phyloP scores from a whole-genome alignment of 495 filamentous ascomycete genomes.

The Hypoxylon rickii region DNA sequence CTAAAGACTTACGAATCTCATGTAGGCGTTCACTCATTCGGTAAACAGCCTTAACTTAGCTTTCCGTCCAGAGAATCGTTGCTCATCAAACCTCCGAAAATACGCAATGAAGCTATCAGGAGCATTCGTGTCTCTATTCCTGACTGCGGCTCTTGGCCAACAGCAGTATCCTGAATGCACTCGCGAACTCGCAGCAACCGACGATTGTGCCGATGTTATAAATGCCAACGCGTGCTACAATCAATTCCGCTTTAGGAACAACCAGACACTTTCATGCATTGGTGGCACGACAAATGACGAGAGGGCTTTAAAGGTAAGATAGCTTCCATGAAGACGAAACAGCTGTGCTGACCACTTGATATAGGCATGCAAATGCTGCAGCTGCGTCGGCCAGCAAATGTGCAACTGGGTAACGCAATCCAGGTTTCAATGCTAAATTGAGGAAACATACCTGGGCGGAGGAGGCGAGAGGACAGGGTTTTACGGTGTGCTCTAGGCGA shows the following conservation, averaged over 20 bases:
- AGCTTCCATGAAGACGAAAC: not conserved
- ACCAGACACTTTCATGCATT: slow-evolving; percentile 47
- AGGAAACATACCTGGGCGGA: too few species aligned
- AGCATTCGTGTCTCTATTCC: slow-evolving; percentile 30
- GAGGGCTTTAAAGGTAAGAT: slow-evolving; percentile 38
- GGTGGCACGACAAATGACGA: slow-evolving; percentile 43
- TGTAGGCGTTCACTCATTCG: not conserved
- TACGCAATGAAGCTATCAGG: slow-evolving; percentile 38
- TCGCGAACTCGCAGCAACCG: slow-evolving; percentile 38
- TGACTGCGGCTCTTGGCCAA: slow-evolving; percentile 35
- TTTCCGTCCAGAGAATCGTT: not conserved
- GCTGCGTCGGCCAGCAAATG: slow-evolving; percentile 42
- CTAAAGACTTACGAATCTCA: slow-evolving; percentile 23
- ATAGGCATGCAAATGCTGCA: slow-evolving; percentile 47
- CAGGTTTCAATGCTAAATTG: slow-evolving; percentile 23
- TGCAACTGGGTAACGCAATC: slow-evolving; percentile 42
- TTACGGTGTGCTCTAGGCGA: too few species aligned
- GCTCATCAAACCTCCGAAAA: not conserved
- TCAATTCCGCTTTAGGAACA: slow-evolving; percentile 43
- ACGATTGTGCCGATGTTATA: slow-evolving; percentile 50
- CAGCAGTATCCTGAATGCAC: slow-evolving; percentile 40
- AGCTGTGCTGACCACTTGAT: not conserved
- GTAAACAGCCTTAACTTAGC: slow-evolving; percentile 1
- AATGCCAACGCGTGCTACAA: slow-evolving; percentile 53
- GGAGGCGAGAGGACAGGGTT: too few species aligned